Conservation (phyloP, 768 basidiomycete species). For the Xanthoconium purpureum region DNA sequence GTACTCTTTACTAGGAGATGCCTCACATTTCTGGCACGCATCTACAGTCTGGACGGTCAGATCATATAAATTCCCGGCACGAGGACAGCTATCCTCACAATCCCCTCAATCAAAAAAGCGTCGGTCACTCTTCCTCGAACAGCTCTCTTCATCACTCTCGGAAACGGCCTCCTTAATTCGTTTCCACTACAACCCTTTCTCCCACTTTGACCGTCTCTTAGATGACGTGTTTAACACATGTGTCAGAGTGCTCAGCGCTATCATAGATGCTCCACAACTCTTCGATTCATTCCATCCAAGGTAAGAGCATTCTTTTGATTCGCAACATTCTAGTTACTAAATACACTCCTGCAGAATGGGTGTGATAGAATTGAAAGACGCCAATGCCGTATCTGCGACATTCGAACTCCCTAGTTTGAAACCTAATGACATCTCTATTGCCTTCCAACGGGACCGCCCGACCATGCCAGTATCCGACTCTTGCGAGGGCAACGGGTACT, state of each 20-base stretch:
- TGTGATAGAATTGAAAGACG: constrained; percentile 40
- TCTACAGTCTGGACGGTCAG: neutral
- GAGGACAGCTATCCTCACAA: neutral
- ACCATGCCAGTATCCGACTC: constrained; percentile 40
- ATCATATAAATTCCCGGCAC: neutral
- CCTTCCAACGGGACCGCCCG: constrained; percentile 43
- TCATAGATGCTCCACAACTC: neutral
- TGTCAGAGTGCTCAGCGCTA: neutral
- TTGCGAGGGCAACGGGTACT: constrained; percentile 39
- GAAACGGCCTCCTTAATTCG: neutral
- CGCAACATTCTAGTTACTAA: neutral
- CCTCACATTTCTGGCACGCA: neutral
- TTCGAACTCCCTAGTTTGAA: constrained; percentile 35
- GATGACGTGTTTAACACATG: constrained; percentile 5
- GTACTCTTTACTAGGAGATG: neutral
- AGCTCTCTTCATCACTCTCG: neutral
- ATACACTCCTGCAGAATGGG: constrained; percentile 35
- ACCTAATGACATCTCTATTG: constrained; percentile 46
- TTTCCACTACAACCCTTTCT: constrained; percentile 3
- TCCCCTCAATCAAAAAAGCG: neutral
- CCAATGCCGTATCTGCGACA: constrained; percentile 44
- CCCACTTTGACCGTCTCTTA: neutral
- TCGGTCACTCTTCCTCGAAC: neutral
- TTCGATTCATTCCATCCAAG: constrained; percentile 16
- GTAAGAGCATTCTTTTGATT: constrained; percentile 1